Conservation (phyloP, 73 alveolate species). For the Loxodes magnus region DNA sequence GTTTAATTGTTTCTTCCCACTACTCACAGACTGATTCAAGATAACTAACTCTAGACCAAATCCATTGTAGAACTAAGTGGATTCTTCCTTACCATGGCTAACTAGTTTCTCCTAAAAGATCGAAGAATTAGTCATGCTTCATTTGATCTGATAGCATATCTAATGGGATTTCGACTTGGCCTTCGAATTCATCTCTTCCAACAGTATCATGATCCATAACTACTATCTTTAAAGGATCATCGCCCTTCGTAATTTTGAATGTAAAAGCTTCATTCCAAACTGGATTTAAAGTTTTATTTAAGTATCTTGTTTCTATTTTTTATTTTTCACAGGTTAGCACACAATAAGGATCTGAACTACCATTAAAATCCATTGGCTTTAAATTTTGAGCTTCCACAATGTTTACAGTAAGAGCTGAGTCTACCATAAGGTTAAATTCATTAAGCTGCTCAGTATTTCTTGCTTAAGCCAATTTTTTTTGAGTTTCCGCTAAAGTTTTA, state of each 20-base stretch:
- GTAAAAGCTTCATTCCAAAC: constrained; percentile 58
- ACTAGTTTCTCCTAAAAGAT: constrained; percentile 11
- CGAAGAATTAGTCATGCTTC: constrained; percentile 49
- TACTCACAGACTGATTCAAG: constrained; percentile 18
- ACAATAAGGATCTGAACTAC: constrained; percentile 47
- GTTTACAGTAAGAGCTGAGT: constrained; percentile 29
- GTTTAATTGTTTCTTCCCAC: constrained; percentile 31
- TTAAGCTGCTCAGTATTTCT: constrained; percentile 24
- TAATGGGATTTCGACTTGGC: constrained; percentile 29
- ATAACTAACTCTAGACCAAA: constrained; percentile 26
- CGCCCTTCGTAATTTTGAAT: constrained; percentile 31
- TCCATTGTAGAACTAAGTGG: constrained; percentile 32
- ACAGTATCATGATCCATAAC: constrained; percentile 35
- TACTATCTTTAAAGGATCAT: constrained; percentile 23
- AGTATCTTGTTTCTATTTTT: constrained; percentile 27
- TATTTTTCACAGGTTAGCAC: constrained; percentile 34
- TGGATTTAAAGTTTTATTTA: constrained; percentile 30
- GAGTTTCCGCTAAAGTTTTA: constrained; percentile 18
- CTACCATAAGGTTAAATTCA: constrained; percentile 47
- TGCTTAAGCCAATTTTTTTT: constrained; percentile 16
- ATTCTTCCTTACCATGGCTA: constrained; percentile 17
- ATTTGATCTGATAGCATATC: constrained; percentile 20
- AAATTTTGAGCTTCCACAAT: constrained; percentile 49
- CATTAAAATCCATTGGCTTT: constrained; percentile 49
- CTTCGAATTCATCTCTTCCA: constrained; percentile 43